Evolutionary conservation across 306 rosid species (phyloP).

Genomic region (Cyamopsis tetragonoloba): DNA sequence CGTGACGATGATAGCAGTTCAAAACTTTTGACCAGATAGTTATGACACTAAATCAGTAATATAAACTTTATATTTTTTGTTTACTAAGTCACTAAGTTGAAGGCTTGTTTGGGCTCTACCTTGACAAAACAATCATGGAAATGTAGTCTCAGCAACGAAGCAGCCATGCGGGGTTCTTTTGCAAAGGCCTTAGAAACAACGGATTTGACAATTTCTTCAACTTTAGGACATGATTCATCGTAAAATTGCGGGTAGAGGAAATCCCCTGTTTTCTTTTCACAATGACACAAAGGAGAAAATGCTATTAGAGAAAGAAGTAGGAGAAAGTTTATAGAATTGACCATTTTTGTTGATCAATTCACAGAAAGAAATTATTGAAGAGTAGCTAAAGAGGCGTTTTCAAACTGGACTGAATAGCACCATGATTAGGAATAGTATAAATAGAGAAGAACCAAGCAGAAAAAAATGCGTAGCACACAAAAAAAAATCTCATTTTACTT

Average conservation of each 20-base stretch:
- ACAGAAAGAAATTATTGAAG: constrained; percentile 10
- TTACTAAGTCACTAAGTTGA: background rate
- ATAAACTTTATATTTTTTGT: background rate
- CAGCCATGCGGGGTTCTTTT: constrained; percentile 79
- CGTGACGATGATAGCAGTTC: too few relatives aligned
- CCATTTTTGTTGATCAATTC: constrained; percentile 39
- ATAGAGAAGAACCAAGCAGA: constrained; percentile 34
- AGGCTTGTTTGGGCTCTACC: constrained; percentile 40
- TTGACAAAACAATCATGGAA: constrained; percentile 95
- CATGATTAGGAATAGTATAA: constrained; percentile 32
- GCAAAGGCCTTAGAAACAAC: constrained; percentile 66
- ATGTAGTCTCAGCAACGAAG: constrained; percentile 79
- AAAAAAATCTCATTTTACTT: too few relatives aligned
- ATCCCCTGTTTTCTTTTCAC: constrained; percentile 32
- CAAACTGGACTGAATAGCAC: constrained; percentile 11
- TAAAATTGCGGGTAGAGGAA: constrained; percentile 73
- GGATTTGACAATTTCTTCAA: constrained; percentile 63
- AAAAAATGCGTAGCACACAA: too few relatives aligned
- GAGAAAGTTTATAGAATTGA: constrained; percentile 27
- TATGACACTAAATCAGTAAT: background rate
- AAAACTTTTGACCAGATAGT: too few relatives aligned
- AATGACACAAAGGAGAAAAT: constrained; percentile 51
- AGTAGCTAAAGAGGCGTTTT: constrained; percentile 14
- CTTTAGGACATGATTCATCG: constrained; percentile 64
- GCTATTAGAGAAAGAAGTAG: constrained; percentile 56